Conservation (phyloP, 2,329 filamentous ascomycete genomes). For the Huntiella decipiens region DNA sequence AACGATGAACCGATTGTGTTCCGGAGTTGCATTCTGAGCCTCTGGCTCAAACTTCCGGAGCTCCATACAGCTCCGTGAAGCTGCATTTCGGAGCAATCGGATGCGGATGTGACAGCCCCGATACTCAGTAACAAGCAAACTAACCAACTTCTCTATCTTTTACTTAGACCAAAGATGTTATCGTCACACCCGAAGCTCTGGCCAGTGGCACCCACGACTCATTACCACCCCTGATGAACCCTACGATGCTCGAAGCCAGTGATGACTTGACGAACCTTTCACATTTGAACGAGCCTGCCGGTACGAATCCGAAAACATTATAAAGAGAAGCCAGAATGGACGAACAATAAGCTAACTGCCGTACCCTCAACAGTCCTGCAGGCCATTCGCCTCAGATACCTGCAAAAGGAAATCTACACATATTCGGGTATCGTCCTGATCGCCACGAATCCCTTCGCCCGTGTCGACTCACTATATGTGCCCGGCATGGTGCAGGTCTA, state of each 20-base stretch:
- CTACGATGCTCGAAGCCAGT: constrained; percentile 91
- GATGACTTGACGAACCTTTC: constrained; percentile 95
- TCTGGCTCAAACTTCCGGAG: too few species aligned
- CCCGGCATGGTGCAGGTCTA: constrained; percentile 99
- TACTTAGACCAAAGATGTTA: constrained; percentile 53
- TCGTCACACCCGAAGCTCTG: constrained; percentile 58
- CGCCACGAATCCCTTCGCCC: constrained; percentile 92
- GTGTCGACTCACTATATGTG: constrained; percentile 94
- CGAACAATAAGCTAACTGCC: neutral
- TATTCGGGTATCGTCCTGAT: constrained; percentile 98
- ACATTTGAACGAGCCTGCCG: constrained; percentile 93
- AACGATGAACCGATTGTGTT: too few species aligned
- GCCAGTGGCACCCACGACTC: constrained; percentile 57
- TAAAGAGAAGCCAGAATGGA: too few species aligned
- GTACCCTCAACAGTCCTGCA: constrained; percentile 51
- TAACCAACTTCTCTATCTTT: neutral
- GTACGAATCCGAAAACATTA: constrained; percentile 29
- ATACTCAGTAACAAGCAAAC: neutral
- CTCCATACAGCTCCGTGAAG: too few species aligned
- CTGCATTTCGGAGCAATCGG: too few species aligned
- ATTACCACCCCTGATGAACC: constrained; percentile 91
- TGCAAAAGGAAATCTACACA: constrained; percentile 98
- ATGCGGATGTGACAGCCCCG: too few species aligned
- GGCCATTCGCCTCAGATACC: constrained; percentile 90
- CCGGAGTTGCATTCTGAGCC: too few species aligned